Evolutionary conservation across 768 basidiomycete species (phyloP).

Genomic region (button mushroom (Agaricus bisporus)): DNA sequence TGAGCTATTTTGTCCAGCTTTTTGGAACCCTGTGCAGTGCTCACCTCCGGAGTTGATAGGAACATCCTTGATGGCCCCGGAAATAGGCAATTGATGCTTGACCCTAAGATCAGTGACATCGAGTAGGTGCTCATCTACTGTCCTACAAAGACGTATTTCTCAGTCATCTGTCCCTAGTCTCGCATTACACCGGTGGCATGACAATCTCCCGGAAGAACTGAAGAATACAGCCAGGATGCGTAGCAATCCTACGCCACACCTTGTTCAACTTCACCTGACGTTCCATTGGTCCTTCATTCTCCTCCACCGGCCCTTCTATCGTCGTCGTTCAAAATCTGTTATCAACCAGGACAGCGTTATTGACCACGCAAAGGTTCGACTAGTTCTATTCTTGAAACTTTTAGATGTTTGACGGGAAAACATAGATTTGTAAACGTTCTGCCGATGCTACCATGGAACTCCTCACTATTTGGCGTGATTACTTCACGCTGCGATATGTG

Average conservation of each 20-base stretch:
- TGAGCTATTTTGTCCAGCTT: constrained; percentile 21
- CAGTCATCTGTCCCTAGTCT: constrained; percentile 22
- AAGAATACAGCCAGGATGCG: constrained; percentile 44
- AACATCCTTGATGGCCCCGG: constrained; percentile 35
- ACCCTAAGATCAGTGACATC: constrained; percentile 45
- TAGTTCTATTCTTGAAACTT: not conserved
- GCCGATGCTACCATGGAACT: constrained; percentile 53
- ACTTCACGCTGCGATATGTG: constrained; percentile 53
- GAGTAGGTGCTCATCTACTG: constrained; percentile 31
- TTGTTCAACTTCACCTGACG: constrained; percentile 48
- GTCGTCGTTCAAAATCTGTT: constrained; percentile 31
- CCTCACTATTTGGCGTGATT: constrained; percentile 39
- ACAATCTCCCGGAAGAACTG: constrained; percentile 37
- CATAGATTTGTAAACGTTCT: constrained; percentile 45
- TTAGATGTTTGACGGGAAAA: not conserved
- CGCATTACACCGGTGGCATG: constrained; percentile 45
- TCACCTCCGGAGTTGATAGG: constrained; percentile 18
- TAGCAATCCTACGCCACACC: constrained; percentile 43
- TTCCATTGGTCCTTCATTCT: constrained; percentile 59
- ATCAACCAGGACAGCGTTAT: constrained; percentile 33
- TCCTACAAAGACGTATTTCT: not conserved
- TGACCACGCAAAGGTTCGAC: constrained; percentile 46
- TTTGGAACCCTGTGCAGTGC: not conserved
- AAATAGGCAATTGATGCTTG: constrained; percentile 31
- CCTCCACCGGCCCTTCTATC: constrained; percentile 53